These are phyloP conservation scores for Mortierella sp. DNA, from an alignment of 371 early-diverging fungal species.

Conservation along the genomic window DNA sequence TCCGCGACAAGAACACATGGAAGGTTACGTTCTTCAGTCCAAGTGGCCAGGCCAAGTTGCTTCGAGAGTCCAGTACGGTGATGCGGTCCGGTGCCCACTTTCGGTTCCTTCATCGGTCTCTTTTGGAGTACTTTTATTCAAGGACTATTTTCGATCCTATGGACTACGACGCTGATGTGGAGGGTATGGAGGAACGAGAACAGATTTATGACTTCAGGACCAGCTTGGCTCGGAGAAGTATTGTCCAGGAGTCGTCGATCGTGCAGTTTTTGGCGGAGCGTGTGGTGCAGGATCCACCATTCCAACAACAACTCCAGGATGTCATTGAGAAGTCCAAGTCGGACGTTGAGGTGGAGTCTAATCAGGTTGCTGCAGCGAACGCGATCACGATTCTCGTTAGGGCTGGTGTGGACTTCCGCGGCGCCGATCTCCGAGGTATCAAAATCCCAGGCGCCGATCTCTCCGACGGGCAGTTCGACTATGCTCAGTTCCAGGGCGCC, in stretches of 20 bases:
- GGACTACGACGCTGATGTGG: not conserved
- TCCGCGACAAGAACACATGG: not conserved
- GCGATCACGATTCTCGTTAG: conserved; percentile 8
- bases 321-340: not conserved
- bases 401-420: not conserved
- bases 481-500: not conserved
- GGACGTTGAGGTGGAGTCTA: not conserved
- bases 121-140: not conserved
- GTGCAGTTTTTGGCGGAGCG: not conserved
- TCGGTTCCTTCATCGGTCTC: not conserved
- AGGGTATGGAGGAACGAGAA: not conserved
- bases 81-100: not conserved
- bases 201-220: not conserved
- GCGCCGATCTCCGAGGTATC: not conserved
- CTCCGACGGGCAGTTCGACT: not conserved
- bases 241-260: not conserved
- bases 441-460: conserved; percentile 14
- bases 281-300: not conserved
- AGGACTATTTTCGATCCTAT: not conserved
- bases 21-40: not conserved
- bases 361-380: conserved; percentile 1
- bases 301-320: not conserved
- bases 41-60: not conserved
- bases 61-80: not conserved
- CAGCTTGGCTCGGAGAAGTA: not conserved